Evolutionary conservation across 2,329 filamentous ascomycete genomes (phyloP), one percentile per base, ranked within the genome.

Genomic region (Colletotrichum lindemuthianum): DNA sequence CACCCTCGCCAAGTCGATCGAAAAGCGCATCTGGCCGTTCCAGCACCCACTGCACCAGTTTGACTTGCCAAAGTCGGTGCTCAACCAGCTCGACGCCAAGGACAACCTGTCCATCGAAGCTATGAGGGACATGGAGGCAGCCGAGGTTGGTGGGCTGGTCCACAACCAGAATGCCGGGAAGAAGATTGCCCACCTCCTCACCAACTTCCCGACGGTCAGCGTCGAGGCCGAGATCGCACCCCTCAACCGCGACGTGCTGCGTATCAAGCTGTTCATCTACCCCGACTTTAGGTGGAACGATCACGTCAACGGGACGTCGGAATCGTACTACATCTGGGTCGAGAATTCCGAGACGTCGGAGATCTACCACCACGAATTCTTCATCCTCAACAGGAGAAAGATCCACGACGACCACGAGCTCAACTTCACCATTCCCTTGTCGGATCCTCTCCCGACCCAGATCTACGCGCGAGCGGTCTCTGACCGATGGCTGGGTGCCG

Each of bases 321-420:
- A 99, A 73, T 95, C 95, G 4, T 99, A 96, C 79, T 99, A 96
- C 86, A 91, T 99, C 63, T 99, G 96, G 96, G 95, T 99, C 3
- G 96, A 99, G 76, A 97, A 98, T 74, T 97, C 95, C 0, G 96
- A 98, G 71, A 97, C 94, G 0, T 94, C 93, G 0, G 94, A 98
- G 76, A 98, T 99, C 44, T 98, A 97, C 72, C 96, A 99, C 72
- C 92, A 98, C 69, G 96, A 99, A 75, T 97, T 91, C 77, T 98
- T 99, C 78, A 96, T 99, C 60, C 84, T 99, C 6, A 96, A 89
- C 67, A 86, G 93, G 68, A 92, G 88, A 77, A 97, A 97, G 82
- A 84, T 99, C 2, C 88, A 97, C 69, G 94, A 98, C 74, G 92
- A 96, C n/a, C 96, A 99, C 71, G 96, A 99, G 77, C 86, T 99